Conservation (phyloP, 495 filamentous ascomycete genomes). For the Neurospora sp. region DNA sequence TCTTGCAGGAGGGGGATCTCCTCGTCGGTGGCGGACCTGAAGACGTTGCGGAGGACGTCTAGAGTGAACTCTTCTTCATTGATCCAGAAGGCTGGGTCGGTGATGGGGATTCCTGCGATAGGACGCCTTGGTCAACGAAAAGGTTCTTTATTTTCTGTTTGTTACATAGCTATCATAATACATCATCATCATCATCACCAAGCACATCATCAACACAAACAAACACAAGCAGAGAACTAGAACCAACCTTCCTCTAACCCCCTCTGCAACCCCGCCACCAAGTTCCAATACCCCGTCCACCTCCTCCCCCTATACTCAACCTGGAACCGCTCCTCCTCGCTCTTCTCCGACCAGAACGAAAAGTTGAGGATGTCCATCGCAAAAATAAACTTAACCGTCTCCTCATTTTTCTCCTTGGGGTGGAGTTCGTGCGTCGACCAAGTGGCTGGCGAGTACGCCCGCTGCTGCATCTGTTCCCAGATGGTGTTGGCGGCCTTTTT, state of each 20-base stretch:
- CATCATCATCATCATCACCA: too few relatives aligned
- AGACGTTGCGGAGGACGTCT: conserved; percentile 63
- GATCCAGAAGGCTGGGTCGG: conserved; percentile 77
- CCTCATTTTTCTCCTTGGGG: conserved; percentile 66
- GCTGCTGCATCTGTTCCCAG: conserved; percentile 70
- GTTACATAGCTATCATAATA: too few relatives aligned
- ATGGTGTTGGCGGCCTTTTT: conserved; percentile 74
- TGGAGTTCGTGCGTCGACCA: conserved; percentile 92
- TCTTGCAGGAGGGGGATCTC: conserved; percentile 78
- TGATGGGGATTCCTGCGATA: conserved; percentile 69
- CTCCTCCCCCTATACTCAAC: conserved; percentile 68
- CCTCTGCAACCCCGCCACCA: conserved; percentile 77
- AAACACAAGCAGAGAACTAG: neutral
- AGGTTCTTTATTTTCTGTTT: neutral
- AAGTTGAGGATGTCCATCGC: conserved; percentile 96
- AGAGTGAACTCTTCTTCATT: conserved; percentile 68
- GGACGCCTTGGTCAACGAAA: neutral
- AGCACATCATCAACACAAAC: conserved; percentile 1
- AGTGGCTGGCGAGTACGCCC: conserved; percentile 67
- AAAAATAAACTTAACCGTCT: conserved; percentile 83
- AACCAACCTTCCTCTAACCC: conserved; percentile 69
- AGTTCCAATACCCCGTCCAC: conserved; percentile 93
- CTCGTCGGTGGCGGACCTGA: conserved; percentile 76
- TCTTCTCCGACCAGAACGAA: conserved; percentile 68
- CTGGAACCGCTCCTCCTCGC: conserved; percentile 56